Percentiles rank a stretch among this genome's conserved stretches.
These are phyloP conservation scores for Thalia dealbata DNA, from an alignment of 176 grass and related monocot genomes.

Conservation along the genomic window DNA sequence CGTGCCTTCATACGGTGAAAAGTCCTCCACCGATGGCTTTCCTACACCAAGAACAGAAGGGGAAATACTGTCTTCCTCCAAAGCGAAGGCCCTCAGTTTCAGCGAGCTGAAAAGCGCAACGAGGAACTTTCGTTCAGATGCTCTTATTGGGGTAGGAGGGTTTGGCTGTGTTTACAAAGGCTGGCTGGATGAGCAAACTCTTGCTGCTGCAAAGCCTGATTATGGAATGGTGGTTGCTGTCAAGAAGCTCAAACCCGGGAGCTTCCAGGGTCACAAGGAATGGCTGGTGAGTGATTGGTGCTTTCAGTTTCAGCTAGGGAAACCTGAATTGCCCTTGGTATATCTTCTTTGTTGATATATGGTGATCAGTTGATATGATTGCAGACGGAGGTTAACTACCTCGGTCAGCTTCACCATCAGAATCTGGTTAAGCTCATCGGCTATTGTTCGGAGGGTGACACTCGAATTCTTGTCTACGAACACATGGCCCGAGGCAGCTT, in stretches of 20 bases:
- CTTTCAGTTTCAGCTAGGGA: not conserved
- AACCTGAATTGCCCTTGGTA: not conserved
- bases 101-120: slow-evolving; percentile 9
- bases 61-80: slow-evolving; percentile 1
- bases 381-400: slow-evolving; percentile 19
- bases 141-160: slow-evolving; percentile 12
- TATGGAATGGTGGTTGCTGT: slow-evolving; percentile 8
- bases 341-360: not conserved
- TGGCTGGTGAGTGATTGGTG: not conserved
- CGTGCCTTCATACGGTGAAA: not conserved
- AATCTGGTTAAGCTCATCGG: slow-evolving; percentile 24
- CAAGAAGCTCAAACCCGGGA: not conserved
- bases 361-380: not conserved
- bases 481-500: slow-evolving; percentile 12
- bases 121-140: not conserved
- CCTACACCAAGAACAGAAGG: not conserved
- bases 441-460: slow-evolving; percentile 11
- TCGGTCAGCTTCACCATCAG: slow-evolving; percentile 17
- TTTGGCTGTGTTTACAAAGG: slow-evolving; percentile 5
- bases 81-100: slow-evolving; percentile 12
- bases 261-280: not conserved
- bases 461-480: slow-evolving; percentile 11
- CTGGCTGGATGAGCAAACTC: not conserved
- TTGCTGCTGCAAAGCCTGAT: not conserved
- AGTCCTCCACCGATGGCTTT: not conserved